Percentiles rank a stretch among this genome's conserved stretches.
Evolutionary conservation across 2,329 filamentous ascomycete genomes (phyloP).

Genomic region (Colletotrichum melonis): DNA sequence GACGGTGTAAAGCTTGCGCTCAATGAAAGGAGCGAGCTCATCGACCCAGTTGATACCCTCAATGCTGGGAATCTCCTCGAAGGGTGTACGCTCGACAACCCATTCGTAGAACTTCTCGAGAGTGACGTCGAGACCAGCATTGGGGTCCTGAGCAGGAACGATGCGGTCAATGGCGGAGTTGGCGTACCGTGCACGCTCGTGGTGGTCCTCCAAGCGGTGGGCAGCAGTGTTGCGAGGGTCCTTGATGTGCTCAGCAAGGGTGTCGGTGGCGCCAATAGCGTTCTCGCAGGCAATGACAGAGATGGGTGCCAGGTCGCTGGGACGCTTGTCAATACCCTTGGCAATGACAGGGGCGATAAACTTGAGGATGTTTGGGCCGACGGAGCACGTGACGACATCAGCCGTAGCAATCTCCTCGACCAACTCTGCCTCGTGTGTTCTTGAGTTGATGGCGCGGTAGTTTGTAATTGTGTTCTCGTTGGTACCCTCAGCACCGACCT

Average conservation of each 20-base stretch:
- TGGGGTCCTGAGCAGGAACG: conserved; percentile 86
- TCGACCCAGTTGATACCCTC: conserved; percentile 94
- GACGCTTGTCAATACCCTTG: conserved; percentile 87
- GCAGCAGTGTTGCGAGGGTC: conserved; percentile 76
- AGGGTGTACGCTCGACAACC: conserved; percentile 92
- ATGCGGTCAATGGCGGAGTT: conserved; percentile 99
- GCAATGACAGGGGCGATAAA: conserved; percentile 97
- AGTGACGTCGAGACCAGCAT: conserved; percentile 87
- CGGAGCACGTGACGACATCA: conserved; percentile 94
- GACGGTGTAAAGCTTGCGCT: conserved; percentile 99
- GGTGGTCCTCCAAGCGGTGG: conserved; percentile 74
- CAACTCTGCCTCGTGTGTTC: conserved; percentile 82
- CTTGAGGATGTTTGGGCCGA: conserved; percentile 94
- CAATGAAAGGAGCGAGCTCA: conserved; percentile 93
- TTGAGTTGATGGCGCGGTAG: conserved; percentile 97
- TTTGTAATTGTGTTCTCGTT: conserved; percentile 87
- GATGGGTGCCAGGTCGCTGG: conserved; percentile 72
- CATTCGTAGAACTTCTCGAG: conserved; percentile 99
- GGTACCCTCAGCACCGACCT: conserved; percentile 88
- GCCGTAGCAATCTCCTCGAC: conserved; percentile 88
- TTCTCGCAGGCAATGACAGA: conserved; percentile 99
- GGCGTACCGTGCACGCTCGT: conserved; percentile 85
- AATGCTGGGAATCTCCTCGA: conserved; percentile 80
- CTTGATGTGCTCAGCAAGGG: conserved; percentile 84
- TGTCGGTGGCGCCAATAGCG: conserved; percentile 93